These are phyloP conservation scores for Trametes cubensis DNA, from an alignment of 768 basidiomycete genomes.

Conservation along the genomic window DNA sequence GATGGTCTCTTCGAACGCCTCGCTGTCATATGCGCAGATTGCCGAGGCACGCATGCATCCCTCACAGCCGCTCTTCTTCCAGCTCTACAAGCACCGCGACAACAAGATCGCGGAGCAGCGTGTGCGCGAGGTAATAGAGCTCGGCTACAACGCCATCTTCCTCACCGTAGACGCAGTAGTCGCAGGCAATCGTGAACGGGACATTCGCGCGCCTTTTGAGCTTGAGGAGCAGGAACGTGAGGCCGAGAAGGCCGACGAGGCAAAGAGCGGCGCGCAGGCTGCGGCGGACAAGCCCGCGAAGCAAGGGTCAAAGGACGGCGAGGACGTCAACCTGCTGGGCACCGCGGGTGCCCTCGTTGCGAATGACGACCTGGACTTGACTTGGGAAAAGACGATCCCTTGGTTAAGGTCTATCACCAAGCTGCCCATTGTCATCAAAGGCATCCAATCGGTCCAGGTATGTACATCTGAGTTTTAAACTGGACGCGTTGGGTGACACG, in stretches of 20 bases:
- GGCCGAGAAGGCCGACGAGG: constrained; percentile 21
- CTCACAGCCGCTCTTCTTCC: constrained; percentile 73
- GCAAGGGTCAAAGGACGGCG: constrained; percentile 39
- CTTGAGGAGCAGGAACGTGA: constrained; percentile 47
- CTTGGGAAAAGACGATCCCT: constrained; percentile 81
- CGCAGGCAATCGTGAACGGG: constrained; percentile 77
- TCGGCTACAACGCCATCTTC: constrained; percentile 88
- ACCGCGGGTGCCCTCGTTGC: constrained; percentile 69
- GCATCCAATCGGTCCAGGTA: constrained; percentile 76
- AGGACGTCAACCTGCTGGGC: constrained; percentile 48
- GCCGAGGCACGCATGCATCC: constrained; percentile 54
- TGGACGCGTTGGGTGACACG: constrained; percentile 25
- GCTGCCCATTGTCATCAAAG: constrained; percentile 77
- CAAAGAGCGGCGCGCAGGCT: constrained; percentile 20
- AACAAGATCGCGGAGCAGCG: constrained; percentile 67
- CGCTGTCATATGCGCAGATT: constrained; percentile 65
- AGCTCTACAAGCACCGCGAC: constrained; percentile 82
- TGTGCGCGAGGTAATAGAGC: constrained; percentile 65
- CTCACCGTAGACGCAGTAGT: constrained; percentile 91
- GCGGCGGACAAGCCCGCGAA: constrained; percentile 30
- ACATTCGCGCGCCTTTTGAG: constrained; percentile 62
- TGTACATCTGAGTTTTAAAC: constrained; percentile 23
- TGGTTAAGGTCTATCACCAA: constrained; percentile 74
- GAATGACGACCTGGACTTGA: constrained; percentile 75
- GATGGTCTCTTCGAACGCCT: constrained; percentile 82